phyloP scores from a whole-genome alignment of 225 moss, liverwort and hornwort species.

The Antitrichia curtipendula region DNA sequence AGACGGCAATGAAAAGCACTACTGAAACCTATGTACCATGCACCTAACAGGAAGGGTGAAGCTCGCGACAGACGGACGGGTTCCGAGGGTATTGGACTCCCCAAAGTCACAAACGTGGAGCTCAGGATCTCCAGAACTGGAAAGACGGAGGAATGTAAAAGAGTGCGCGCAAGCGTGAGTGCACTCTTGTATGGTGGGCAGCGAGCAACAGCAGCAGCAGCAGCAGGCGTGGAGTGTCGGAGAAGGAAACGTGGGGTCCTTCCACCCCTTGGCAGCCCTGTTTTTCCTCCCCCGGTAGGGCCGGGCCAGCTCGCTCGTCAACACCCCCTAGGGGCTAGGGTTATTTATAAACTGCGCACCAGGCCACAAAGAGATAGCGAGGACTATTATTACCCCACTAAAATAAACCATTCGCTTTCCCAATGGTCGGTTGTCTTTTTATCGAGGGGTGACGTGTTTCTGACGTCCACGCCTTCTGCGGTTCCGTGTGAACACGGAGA shows the following conservation, averaged over 20 bases:
- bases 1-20: neutral
- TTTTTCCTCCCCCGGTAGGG: neutral
- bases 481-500: neutral
- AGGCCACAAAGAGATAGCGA: neutral
- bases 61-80: neutral
- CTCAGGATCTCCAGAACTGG: neutral
- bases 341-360: slow-evolving; percentile 22
- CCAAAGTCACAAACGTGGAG: neutral
- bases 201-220: neutral
- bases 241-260: slow-evolving; percentile 34
- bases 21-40: neutral
- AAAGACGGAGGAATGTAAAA: slow-evolving; percentile 3
- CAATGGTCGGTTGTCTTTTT: slow-evolving; percentile 21
- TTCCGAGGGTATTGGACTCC: neutral
- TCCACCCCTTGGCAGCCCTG: neutral
- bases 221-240: slow-evolving; percentile 22
- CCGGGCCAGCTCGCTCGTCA: slow-evolving; percentile 9
- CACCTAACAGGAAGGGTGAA: neutral
- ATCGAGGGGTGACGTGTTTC: neutral
- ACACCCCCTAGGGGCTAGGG: neutral
- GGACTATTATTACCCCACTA: neutral
- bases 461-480: neutral
- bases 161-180: neutral
- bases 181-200: neutral
- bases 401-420: neutral